Conservation (phyloP, 495 filamentous ascomycete species). For the Sabuloglossum arenarium region DNA sequence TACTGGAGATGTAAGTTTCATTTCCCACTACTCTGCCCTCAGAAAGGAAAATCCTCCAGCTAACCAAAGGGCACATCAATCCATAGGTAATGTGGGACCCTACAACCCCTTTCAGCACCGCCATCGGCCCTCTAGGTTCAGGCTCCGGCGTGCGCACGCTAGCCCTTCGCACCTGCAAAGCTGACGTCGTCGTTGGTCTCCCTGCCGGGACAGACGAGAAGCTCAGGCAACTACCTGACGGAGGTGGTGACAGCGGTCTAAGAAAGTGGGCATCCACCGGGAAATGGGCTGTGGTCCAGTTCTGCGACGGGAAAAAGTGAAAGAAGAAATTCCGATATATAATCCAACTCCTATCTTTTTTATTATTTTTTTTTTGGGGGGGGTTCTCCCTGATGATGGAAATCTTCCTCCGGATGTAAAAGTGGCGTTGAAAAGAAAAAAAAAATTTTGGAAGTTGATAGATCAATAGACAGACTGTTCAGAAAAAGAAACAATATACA, state of each 20-base stretch:
- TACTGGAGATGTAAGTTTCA: constrained; percentile 50
- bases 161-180: constrained; percentile 84
- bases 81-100: constrained; percentile 61
- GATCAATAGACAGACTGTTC: no score
- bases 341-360: neutral
- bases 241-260: constrained; percentile 36
- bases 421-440: no score
- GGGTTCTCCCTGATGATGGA: no score
- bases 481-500: no score
- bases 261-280: constrained; percentile 95
- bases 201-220: constrained; percentile 59
- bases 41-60: no score
- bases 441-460: no score
- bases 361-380: no score
- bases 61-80: no score
- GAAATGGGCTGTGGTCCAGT: constrained; percentile 90
- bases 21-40: no score
- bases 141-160: constrained; percentile 63
- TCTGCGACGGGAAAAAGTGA: constrained; percentile 48
- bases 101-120: constrained; percentile 64
- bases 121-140: constrained; percentile 70
- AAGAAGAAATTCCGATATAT: neutral
- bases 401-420: no score
- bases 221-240: constrained; percentile 42
- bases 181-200: constrained; percentile 86